phyloP scores from a whole-genome alignment of 805 yeast species.

The Monosporozyma yasuniensis region DNA sequence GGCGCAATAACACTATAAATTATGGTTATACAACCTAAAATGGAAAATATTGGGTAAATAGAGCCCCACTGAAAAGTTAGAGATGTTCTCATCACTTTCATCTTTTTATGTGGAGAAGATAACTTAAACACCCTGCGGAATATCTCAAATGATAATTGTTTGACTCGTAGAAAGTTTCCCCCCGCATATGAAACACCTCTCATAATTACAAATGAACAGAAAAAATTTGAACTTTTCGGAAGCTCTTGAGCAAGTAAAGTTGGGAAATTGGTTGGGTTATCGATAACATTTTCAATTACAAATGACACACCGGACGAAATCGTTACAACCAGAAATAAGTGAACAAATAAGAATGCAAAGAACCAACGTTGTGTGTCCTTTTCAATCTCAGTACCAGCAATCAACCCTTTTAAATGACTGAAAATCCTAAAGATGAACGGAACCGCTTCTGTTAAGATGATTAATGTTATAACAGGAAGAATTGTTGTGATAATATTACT shows the following conservation, averaged over 20 bases:
- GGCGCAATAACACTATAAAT: conserved; percentile 79
- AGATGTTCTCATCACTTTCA: conserved; percentile 36
- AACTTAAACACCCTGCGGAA: conserved; percentile 34
- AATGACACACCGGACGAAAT: conserved; percentile 70
- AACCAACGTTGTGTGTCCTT: conserved; percentile 69
- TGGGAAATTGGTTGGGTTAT: conserved; percentile 66
- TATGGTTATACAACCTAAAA: conserved; percentile 68
- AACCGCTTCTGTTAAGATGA: conserved; percentile 54
- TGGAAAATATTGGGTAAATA: conserved; percentile 65
- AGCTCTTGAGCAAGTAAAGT: conserved; percentile 63
- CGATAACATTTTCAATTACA: conserved; percentile 50
- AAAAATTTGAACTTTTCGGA: conserved; percentile 81
- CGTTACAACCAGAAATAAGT: conserved; percentile 75
- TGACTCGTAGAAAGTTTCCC: conserved; percentile 53
- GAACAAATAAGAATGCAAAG: conserved; percentile 70
- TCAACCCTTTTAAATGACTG: conserved; percentile 46
- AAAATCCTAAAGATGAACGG: conserved; percentile 48
- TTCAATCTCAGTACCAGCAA: conserved; percentile 57
- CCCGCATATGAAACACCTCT: conserved; percentile 75
- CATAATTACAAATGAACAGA: conserved; percentile 65
- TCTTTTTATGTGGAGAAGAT: conserved; percentile 53
- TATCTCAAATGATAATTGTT: conserved; percentile 37
- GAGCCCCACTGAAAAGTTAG: conserved; percentile 67
- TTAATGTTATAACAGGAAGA: conserved; percentile 58
- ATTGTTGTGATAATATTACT: conserved; percentile 51